Evolutionary conservation across 2,329 filamentous ascomycete genomes (phyloP).

Genomic region (Sporothrix humicola): DNA sequence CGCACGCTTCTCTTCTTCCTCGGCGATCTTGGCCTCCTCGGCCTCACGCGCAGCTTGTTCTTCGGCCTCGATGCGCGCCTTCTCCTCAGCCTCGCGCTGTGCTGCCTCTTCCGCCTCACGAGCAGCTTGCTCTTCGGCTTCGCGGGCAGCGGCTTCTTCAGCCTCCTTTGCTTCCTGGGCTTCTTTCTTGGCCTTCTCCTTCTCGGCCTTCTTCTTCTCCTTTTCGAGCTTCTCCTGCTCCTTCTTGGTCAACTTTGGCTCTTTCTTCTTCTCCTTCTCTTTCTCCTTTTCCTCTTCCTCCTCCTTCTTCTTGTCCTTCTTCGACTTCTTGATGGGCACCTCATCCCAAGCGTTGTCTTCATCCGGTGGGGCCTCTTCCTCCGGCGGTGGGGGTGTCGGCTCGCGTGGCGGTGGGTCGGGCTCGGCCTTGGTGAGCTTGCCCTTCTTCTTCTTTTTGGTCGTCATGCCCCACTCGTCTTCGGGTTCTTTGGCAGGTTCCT

Average conservation of each 20-base stretch:
- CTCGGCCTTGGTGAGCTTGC: constrained; percentile 47
- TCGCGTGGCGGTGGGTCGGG: constrained; percentile 54
- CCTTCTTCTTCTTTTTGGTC: constrained; percentile 44
- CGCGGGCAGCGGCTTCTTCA: constrained; percentile 39
- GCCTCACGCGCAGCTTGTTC: constrained; percentile 43
- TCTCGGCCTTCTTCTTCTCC: constrained; percentile 46
- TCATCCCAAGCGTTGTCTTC: constrained; percentile 47
- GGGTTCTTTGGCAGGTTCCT: constrained; percentile 47
- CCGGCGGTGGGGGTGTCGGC: constrained; percentile 53
- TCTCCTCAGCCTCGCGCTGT: constrained; percentile 50
- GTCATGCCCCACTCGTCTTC: constrained; percentile 46
- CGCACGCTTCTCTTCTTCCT: constrained; percentile 47
- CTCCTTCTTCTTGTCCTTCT: constrained; percentile 50
- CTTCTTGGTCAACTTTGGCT: constrained; percentile 55
- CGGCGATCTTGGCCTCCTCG: constrained; percentile 48
- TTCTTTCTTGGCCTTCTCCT: constrained; percentile 54
- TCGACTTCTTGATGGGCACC: constrained; percentile 48
- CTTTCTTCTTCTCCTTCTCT: constrained; percentile 48
- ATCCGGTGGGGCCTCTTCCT: constrained; percentile 53
- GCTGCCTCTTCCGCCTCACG: constrained; percentile 50
- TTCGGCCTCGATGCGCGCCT: constrained; percentile 39
- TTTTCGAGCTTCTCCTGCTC: constrained; percentile 59
- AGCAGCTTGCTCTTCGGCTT: constrained; percentile 44
- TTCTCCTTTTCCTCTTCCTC: constrained; percentile 41
- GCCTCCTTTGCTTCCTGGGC: constrained; percentile 41